Conservation (phyloP, 202 grass and related monocot species). For the Tripidium arundinaceum region DNA sequence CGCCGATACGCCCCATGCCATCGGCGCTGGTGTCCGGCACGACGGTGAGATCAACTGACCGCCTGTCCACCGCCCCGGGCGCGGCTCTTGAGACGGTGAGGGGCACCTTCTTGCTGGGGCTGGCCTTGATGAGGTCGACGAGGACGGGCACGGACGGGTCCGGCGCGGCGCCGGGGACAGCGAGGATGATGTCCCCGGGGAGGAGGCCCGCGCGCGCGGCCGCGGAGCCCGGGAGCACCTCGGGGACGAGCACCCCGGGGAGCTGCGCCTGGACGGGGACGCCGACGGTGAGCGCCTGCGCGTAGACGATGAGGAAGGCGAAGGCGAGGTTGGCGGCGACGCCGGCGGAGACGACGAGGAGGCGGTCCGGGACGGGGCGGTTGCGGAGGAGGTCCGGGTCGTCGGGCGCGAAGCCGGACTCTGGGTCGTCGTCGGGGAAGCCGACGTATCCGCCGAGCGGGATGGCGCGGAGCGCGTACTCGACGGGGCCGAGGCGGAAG, state of each 20-base stretch:
- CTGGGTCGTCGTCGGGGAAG: constrained; percentile 95
- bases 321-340: constrained; percentile 77
- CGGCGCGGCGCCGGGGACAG: constrained; percentile 43
- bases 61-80: not conserved
- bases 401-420: constrained; percentile 57
- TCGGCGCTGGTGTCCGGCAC: constrained; percentile 71
- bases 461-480: constrained; percentile 89
- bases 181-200: constrained; percentile 75
- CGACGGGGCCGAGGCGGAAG: constrained; percentile 65
- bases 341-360: constrained; percentile 82
- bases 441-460: constrained; percentile 93
- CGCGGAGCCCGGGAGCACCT: constrained; percentile 62
- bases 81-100: constrained; percentile 52
- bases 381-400: constrained; percentile 90
- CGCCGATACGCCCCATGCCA: constrained; percentile 64
- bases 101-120: constrained; percentile 57
- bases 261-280: constrained; percentile 77
- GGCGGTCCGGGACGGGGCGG: constrained; percentile 72
- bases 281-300: constrained; percentile 78
- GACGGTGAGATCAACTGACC: constrained; percentile 50
- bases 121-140: constrained; percentile 66
- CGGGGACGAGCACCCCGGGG: constrained; percentile 70
- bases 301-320: constrained; percentile 77
- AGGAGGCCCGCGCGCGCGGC: constrained; percentile 59
- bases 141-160: constrained; percentile 66